Conservation (phyloP, 2,329 filamentous ascomycete genomes). For the Aspergillus latus region DNA sequence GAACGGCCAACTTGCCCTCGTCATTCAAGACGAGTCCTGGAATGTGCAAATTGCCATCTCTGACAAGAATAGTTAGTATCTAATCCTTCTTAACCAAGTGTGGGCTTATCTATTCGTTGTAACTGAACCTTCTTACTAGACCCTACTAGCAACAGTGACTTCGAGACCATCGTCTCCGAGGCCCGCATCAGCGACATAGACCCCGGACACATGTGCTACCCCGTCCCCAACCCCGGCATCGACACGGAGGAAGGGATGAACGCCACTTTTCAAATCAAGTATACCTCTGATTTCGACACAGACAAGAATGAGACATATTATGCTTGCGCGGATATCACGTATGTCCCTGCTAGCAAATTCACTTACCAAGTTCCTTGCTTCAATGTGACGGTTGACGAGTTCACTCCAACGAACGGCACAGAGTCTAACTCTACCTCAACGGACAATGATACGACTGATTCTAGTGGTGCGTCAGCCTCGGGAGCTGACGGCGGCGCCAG, state of each 20-base stretch:
- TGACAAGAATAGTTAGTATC: constrained; percentile 48
- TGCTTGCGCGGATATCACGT: constrained; percentile 50
- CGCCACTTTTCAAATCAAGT: constrained; percentile 49
- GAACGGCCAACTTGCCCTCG: constrained; percentile 56
- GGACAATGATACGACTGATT: constrained; percentile 19
- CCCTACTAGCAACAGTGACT: constrained; percentile 36
- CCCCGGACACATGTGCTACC: constrained; percentile 48
- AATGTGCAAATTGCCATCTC: constrained; percentile 56
- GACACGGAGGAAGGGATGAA: constrained; percentile 41
- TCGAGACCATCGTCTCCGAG: constrained; percentile 35
- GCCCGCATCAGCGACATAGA: constrained; percentile 40
- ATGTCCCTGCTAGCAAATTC: constrained; percentile 43
- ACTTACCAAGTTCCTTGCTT: constrained; percentile 47
- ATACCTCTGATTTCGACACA: constrained; percentile 44
- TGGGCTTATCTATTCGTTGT: too few species aligned
- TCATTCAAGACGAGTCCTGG: constrained; percentile 59
- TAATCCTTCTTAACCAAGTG: too few species aligned
- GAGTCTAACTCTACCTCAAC: constrained; percentile 19
- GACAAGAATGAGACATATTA: constrained; percentile 48
- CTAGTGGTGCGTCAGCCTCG: constrained; percentile 7
- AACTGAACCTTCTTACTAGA: too few species aligned
- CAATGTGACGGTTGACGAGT: constrained; percentile 43
- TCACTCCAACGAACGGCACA: constrained; percentile 22
- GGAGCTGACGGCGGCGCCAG: constrained; percentile 16
- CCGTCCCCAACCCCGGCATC: constrained; percentile 37